Percentiles rank a stretch among this genome's conserved stretches.
Conservation (phyloP, 2,329 filamentous ascomycete species). For the Penicillium digitatum region DNA sequence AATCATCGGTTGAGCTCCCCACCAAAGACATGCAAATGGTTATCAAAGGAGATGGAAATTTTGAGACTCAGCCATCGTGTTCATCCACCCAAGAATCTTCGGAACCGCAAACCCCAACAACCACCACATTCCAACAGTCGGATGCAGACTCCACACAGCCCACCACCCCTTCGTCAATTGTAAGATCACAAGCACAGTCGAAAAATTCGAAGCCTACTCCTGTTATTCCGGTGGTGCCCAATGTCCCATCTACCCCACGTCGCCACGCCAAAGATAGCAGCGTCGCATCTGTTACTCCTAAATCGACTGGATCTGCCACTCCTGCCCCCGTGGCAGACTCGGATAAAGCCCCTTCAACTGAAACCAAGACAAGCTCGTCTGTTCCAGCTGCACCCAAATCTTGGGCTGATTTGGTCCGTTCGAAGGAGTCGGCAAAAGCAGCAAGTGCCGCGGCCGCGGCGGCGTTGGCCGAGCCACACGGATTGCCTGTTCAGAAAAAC, state of each 20-base stretch:
- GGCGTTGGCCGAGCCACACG: constrained; percentile 34
- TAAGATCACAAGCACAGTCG: constrained; percentile 30
- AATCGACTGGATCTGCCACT: constrained; percentile 22
- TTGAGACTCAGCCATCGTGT: constrained; percentile 21
- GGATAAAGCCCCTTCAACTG: constrained; percentile 5
- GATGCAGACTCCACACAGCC: constrained; percentile 54
- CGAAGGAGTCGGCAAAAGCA: constrained; percentile 40
- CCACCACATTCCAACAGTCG: constrained; percentile 57
- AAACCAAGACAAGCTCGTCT: constrained; percentile 38
- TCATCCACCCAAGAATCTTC: constrained; percentile 28
- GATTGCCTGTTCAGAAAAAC: constrained; percentile 47
- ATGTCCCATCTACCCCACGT: constrained; percentile 34
- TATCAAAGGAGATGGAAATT: constrained; percentile 20
- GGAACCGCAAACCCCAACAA: constrained; percentile 55
- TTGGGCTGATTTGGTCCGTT: constrained; percentile 65
- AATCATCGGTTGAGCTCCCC: constrained; percentile 50
- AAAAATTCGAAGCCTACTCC: constrained; percentile 39
- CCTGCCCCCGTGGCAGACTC: constrained; percentile 3
- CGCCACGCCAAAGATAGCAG: constrained; percentile 36
- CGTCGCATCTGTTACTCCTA: constrained; percentile 35
- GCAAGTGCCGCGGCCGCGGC: constrained; percentile 29
- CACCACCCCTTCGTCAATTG: constrained; percentile 53
- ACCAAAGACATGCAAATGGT: constrained; percentile 38
- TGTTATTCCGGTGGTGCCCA: constrained; percentile 47
- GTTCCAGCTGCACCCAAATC: constrained; percentile 55